Evolutionary conservation across 2,329 filamentous ascomycete genomes (phyloP).

Genomic region (Ophiostoma pallidulum): DNA sequence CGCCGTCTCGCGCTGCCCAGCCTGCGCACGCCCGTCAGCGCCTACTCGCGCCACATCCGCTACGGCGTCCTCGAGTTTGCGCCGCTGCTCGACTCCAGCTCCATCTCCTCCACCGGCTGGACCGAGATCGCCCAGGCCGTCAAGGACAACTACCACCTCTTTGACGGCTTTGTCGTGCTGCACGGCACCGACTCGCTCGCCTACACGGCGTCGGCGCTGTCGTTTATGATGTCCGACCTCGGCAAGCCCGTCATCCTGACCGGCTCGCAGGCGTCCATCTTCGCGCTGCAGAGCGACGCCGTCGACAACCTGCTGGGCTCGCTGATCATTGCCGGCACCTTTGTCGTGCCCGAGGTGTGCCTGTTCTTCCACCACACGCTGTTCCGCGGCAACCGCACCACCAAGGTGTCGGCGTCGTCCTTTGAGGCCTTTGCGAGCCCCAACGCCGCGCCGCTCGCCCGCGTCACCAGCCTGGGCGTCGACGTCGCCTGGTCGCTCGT

Average conservation of each 20-base stretch:
- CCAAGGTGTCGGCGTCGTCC: constrained; percentile 76
- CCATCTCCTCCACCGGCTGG: constrained; percentile 81
- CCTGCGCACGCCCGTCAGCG: constrained; percentile 68
- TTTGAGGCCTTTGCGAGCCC: constrained; percentile 84
- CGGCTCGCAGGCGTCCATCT: constrained; percentile 74
- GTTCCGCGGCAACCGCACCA: constrained; percentile 79
- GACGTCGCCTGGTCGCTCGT: constrained; percentile 74
- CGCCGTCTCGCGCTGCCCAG: constrained; percentile 48
- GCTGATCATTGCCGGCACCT: constrained; percentile 82
- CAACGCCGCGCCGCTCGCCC: constrained; percentile 74
- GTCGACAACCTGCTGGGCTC: constrained; percentile 84
- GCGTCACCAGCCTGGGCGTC: constrained; percentile 70
- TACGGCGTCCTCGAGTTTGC: constrained; percentile 81
- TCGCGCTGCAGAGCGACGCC: constrained; percentile 82
- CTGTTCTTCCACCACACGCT: constrained; percentile 90
- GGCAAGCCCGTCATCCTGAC: constrained; percentile 89
- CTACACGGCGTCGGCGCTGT: constrained; percentile 82
- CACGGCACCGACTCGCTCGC: constrained; percentile 86
- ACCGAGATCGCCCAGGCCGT: constrained; percentile 73
- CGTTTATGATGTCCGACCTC: constrained; percentile 86
- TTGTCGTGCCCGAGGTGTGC: constrained; percentile 86
- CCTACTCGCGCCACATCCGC: constrained; percentile 70
- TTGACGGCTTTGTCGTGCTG: constrained; percentile 83
- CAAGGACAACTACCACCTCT: constrained; percentile 74
- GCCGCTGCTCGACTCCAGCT: constrained; percentile 78